These are phyloP conservation scores for Talaromyces piceae DNA, from an alignment of 2,329 filamentous ascomycete species.

Conservation along the genomic window DNA sequence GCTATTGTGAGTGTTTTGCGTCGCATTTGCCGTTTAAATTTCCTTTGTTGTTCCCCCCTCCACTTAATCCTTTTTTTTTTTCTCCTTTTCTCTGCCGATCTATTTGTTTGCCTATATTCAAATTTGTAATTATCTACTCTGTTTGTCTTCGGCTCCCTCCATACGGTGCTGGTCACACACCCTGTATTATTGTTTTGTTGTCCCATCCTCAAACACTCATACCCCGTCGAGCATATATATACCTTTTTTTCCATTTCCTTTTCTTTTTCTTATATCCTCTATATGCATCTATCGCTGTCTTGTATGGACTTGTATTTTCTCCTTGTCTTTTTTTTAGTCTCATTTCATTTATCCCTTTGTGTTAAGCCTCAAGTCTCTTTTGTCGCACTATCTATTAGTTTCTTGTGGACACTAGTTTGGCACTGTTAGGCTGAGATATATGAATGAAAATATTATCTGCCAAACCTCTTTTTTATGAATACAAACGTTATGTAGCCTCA, in stretches of 20 bases:
- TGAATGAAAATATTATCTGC: constrained; percentile 15
- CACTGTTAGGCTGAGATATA: constrained; percentile 1
- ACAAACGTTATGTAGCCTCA: no score
- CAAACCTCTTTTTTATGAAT: no score
- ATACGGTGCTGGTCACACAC: constrained; percentile 35
- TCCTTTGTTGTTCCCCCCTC: constrained; percentile 24
- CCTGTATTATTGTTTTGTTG: constrained; percentile 25
- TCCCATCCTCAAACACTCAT: constrained; percentile 17
- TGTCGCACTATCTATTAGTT: background rate
- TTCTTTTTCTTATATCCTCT: constrained; percentile 3
- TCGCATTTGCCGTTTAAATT: background rate
- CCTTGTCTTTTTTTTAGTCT: background rate
- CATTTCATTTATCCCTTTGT: no score
- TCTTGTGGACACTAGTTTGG: constrained; percentile 1
- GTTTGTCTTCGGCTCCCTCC: constrained; percentile 11
- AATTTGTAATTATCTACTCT: constrained; percentile 12
- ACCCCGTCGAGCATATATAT: constrained; percentile 20
- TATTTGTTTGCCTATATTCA: constrained; percentile 14
- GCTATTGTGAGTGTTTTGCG: no score
- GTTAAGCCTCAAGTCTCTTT: constrained; percentile 1
- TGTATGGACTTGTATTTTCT: background rate
- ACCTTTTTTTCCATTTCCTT: constrained; percentile 9
- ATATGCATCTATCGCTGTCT: constrained; percentile 2
- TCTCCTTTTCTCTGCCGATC: no score
- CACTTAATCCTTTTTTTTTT: constrained; percentile 16